These are phyloP conservation scores for Blastobotrys raffinosifermentans DNA, from an alignment of 1,139 yeast species.

Conservation along the genomic window DNA sequence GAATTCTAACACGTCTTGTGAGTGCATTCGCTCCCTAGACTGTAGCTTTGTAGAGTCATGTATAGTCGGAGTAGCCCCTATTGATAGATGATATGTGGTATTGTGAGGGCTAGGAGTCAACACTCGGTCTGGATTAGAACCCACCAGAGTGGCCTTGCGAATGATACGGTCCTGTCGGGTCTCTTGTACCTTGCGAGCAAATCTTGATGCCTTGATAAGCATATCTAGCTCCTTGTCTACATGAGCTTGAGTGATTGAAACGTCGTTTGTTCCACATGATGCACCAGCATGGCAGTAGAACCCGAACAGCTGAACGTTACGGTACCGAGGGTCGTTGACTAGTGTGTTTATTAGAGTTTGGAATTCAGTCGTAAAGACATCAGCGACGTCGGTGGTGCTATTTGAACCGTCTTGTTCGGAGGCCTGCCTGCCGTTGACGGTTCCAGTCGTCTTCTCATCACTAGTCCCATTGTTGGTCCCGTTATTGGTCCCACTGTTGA, in stretches of 20 bases:
- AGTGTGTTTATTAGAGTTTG: constrained; percentile 32
- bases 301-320: constrained; percentile 45
- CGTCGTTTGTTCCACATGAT: constrained; percentile 48
- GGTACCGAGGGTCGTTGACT: constrained; percentile 27
- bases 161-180: constrained; percentile 2
- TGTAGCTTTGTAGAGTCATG: neutral
- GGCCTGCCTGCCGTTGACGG: constrained; percentile 8
- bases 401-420: neutral
- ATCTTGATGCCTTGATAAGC: constrained; percentile 39
- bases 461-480: neutral
- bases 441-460: neutral
- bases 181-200: constrained; percentile 4
- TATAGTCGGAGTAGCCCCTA: constrained; percentile 58
- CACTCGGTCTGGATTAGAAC: no score
- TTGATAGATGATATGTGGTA: constrained; percentile 39
- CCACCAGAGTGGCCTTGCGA: neutral
- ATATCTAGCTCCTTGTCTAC: constrained; percentile 49
- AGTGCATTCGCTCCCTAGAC: constrained; percentile 10
- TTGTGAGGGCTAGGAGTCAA: no score
- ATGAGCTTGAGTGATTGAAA: constrained; percentile 41
- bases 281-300: constrained; percentile 77
- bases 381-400: neutral
- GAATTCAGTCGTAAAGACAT: constrained; percentile 16
- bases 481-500: neutral
- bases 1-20: constrained; percentile 48